Evolutionary conservation across 1,284 basidiomycete species (phyloP), one percentile per base, ranked within the genome.

Genomic region (Mycena citricolor): DNA sequence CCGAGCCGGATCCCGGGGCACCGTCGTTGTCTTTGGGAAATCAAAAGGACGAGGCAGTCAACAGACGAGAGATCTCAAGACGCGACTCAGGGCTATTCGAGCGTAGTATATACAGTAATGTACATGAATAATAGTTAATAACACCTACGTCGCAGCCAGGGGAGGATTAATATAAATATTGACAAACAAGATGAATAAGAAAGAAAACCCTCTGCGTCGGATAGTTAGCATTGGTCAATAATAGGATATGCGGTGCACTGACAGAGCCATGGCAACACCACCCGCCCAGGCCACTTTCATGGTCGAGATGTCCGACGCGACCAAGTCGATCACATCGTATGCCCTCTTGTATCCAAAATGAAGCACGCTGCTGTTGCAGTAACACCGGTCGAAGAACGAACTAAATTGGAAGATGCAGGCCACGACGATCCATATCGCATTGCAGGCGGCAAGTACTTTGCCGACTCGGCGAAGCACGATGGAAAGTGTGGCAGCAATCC

Each of bases 21-120:
- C 72, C 53, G 84, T 88, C 0, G 79, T 88, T 3, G 67, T 89
- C 8, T 89, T 89, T 57, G 81, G 80, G 22, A 86, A 81, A 60
- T 62, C 66, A 54, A 75, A 73, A 45, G 80, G 78, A 4, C 63
- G 78, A 37, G 75, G 78, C 4, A 81, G 81, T 28, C 65, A 63
- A 36, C 67, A 67, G 49, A 67, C 71, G 24, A 71, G 67, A 56
- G 74, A 77, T 26, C 69, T 81, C 47, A 70, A 67, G 59, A 67
- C 66, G 58, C 71, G 67, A 56, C 69, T 85, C 29, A 62, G 63
- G 30, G 69, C 67, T 10, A 51, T 80, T 51, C 59, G 21, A 8
- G 26, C 29, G 8, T 52, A 42, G 37, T 5, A 32, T 8, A 11
- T 4, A 16, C 16, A 20, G 16, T 22, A 36, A 6, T 36, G 12